Evolutionary conservation across 345 rosid genomes (phyloP).

Genomic region (Brassica carinata): DNA sequence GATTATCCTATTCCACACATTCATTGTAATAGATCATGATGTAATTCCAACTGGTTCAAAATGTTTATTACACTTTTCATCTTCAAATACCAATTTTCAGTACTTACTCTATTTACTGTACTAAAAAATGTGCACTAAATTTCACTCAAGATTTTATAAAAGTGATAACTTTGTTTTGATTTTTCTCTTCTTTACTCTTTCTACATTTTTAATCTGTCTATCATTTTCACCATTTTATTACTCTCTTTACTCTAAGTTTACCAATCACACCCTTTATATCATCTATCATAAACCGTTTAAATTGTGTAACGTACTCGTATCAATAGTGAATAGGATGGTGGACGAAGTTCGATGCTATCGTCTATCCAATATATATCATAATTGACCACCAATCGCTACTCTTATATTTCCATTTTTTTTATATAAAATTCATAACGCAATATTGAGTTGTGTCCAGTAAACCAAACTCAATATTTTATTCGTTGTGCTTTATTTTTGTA

Average conservation of each 20-base stretch:
- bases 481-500: neutral
- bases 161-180: neutral
- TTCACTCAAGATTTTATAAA: neutral
- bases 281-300: neutral
- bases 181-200: neutral
- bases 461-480: constrained; percentile 2
- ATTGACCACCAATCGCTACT: constrained; percentile 13
- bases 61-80: neutral
- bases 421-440: neutral
- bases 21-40: neutral
- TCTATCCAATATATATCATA: constrained; percentile 9
- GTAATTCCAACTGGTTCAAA: neutral
- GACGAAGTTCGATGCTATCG: neutral
- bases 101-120: neutral
- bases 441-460: neutral
- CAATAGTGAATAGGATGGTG: neutral
- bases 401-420: constrained; percentile 7
- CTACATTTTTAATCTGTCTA: neutral
- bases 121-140: neutral
- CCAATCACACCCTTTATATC: neutral
- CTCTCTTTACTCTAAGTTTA: neutral
- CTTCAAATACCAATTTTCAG: neutral
- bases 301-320: neutral
- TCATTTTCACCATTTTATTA: neutral
- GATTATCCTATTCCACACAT: neutral